Conservation (phyloP, 2,329 filamentous ascomycete genomes). For the Epichloe aotearoae region DNA sequence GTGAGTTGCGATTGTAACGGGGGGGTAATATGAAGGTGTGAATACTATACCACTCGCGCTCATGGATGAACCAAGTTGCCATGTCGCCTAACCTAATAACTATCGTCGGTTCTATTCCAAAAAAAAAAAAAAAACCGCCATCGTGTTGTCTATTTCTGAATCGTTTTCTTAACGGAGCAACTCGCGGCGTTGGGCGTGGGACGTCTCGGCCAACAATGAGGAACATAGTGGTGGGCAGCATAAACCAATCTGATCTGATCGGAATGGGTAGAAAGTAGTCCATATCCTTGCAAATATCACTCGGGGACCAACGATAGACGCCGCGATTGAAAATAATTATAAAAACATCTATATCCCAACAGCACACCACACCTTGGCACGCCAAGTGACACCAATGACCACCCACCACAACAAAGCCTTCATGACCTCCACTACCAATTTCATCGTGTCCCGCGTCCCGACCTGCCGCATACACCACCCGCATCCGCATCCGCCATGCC, state of each 20-base stretch:
- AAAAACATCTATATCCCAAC: no score
- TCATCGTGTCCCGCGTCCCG: background rate
- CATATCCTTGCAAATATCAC: no score
- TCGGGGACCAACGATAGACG: no score
- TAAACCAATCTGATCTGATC: no score
- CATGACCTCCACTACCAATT: background rate
- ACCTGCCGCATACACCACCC: background rate
- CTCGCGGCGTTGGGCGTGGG: background rate
- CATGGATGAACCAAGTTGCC: background rate
- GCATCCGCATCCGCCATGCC: slow-evolving; percentile 22
- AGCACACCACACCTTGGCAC: background rate
- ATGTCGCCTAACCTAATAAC: background rate
- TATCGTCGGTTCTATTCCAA: background rate
- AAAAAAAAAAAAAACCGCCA: no score
- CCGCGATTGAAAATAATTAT: no score
- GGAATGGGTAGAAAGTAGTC: no score
- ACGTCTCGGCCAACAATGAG: background rate
- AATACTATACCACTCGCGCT: no score
- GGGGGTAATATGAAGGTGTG: background rate
- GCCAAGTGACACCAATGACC: background rate
- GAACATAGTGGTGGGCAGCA: no score
- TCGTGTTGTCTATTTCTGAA: no score
- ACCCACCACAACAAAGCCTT: background rate
- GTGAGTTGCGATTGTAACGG: background rate
- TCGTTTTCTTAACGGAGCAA: background rate